Conservation (phyloP, 371 early-diverging fungal genomes). For the Fennellomyces sp. region DNA sequence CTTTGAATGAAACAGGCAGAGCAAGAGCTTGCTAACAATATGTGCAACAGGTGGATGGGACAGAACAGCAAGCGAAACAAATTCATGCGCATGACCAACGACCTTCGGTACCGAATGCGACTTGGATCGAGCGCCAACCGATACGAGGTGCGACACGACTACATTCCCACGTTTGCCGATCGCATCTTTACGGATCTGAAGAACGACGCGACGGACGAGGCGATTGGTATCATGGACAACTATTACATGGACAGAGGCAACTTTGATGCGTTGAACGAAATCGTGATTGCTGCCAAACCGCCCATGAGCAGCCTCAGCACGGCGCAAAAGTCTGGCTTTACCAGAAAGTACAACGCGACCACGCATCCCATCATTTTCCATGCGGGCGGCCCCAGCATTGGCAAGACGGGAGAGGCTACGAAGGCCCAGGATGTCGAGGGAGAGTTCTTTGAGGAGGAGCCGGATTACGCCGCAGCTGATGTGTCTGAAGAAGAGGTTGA, state of each 20-base stretch:
- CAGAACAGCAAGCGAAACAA: constrained; percentile 89
- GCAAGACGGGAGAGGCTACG: constrained; percentile 34
- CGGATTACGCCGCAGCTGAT: constrained; percentile 47
- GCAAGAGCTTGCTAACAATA: background rate
- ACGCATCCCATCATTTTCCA: constrained; percentile 77
- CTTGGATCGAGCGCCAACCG: constrained; percentile 81
- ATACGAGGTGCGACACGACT: constrained; percentile 82
- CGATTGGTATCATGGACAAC: constrained; percentile 85
- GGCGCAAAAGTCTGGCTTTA: constrained; percentile 81
- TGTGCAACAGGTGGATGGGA: constrained; percentile 78
- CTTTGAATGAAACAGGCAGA: background rate
- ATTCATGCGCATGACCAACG: constrained; percentile 71
- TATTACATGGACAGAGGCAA: constrained; percentile 92
- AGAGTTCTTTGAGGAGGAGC: constrained; percentile 67
- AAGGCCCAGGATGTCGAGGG: constrained; percentile 68
- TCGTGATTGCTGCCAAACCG: constrained; percentile 54
- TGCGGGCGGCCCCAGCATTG: no score
- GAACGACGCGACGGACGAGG: no score
- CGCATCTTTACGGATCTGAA: constrained; percentile 68
- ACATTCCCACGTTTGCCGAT: constrained; percentile 77
- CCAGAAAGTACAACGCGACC: constrained; percentile 75
- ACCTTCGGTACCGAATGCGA: constrained; percentile 86
- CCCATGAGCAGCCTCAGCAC: constrained; percentile 66
- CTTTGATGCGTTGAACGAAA: constrained; percentile 81
- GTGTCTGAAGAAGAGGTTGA: constrained; percentile 63